Base-by-base conservation (phyloP, 176 grass and related monocot genomes). In the Ananas comosus region DNA sequence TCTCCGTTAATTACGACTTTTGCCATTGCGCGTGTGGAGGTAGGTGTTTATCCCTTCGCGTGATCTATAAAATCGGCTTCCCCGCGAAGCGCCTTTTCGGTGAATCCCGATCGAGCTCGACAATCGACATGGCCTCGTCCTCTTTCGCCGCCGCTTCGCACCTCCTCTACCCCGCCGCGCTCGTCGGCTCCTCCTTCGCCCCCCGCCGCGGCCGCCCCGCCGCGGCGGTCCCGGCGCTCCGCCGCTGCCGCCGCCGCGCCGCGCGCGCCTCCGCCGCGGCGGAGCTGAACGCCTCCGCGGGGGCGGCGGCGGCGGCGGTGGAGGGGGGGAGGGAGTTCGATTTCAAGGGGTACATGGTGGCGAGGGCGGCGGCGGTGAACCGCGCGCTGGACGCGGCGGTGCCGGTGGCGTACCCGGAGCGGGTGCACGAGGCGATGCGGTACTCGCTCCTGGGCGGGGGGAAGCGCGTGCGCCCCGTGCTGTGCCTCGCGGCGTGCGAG, bases 381-480 rank as follows among this genome's bases (percentile, higher is more conserved):
- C 52, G 74, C 3, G 84, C 84, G 25, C 67, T 95, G 22, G 87
- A 95, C 72, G 77, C 68, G 1, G 81, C 84, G 11, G 48, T 95
- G 66, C 78, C 83, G 1, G 68, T 72, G 8, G 81, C 71, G 7
- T 19, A 66, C 17, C 91, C 79, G 53, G 74, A 75, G 50, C 21
- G 54, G 61, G 77, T 95, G 9, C 84, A 95, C 70, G 87, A 87
- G 16, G 91, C 91, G 70, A 95, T 95, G 91, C 80, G 91, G 14
- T 95, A 95, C 79, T 82, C 84, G 27, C 79, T 90, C 53, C 75
- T 95, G 48, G 90, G 83, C 4, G 91, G 91, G 5, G 91, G 91
- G 17, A 95, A 95, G 82, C 79, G 91, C 42, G 87, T 95, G 68
- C 83, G 91, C 10, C 91, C 87, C 0, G 78, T 74, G 27, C 74